A percentile compares a stretch with the other conserved stretches of the same genome.
These are phyloP conservation scores for Akanthomyces uredinophilus DNA, from an alignment of 2,329 filamentous ascomycete species.

Conservation along the genomic window DNA sequence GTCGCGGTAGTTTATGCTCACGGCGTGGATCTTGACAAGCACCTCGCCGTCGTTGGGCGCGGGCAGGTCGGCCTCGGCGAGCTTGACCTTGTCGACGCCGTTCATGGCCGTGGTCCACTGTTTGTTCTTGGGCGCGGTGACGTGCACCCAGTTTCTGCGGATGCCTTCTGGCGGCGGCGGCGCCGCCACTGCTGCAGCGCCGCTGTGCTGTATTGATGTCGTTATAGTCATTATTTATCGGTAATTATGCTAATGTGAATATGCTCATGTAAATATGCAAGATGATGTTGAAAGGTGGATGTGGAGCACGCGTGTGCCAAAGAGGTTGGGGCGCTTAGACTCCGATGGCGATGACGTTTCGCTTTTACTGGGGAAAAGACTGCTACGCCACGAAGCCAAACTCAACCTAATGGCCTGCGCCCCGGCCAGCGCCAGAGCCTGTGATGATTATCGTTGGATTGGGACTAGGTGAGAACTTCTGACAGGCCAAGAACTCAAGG, in stretches of 20 bases:
- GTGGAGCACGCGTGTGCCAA: background rate
- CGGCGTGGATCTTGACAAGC: constrained; percentile 41
- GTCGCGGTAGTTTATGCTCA: constrained; percentile 47
- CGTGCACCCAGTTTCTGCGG: constrained; percentile 15
- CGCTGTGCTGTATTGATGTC: background rate
- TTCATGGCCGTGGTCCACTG: constrained; percentile 53
- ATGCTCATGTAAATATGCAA: background rate
- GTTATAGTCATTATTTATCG: background rate
- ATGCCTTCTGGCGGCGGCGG: background rate
- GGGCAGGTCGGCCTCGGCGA: constrained; percentile 41
- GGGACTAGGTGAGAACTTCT: background rate
- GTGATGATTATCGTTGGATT: too few relatives aligned
- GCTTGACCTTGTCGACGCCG: constrained; percentile 49
- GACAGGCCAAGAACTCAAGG: background rate
- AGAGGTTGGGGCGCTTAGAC: background rate
- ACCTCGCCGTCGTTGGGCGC: constrained; percentile 46
- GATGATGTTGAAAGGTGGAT: background rate
- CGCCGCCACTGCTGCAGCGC: background rate
- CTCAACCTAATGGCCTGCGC: background rate
- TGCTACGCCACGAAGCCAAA: background rate
- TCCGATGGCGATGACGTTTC: background rate
- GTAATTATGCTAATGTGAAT: too few relatives aligned
- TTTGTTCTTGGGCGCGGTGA: constrained; percentile 27
- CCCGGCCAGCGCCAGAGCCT: too few relatives aligned
- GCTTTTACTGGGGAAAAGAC: background rate